Conservation (phyloP, 495 filamentous ascomycete species). For the Aspergillus ostianus region DNA sequence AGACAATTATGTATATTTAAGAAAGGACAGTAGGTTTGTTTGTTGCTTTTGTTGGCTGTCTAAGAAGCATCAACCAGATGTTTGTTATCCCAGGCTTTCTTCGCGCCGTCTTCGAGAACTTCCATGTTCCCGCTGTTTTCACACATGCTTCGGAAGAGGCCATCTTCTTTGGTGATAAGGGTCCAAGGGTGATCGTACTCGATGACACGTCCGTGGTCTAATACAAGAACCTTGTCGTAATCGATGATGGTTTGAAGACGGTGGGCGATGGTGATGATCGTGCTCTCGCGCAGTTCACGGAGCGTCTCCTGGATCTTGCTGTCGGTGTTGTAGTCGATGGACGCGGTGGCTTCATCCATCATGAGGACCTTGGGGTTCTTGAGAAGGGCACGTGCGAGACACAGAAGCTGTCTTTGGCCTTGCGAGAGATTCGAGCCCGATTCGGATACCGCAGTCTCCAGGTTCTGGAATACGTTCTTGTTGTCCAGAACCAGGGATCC, state of each 20-base stretch:
- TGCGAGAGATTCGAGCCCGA: conserved; percentile 96
- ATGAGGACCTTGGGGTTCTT: conserved; percentile 89
- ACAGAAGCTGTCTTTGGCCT: conserved; percentile 93
- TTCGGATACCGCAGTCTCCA: conserved; percentile 81
- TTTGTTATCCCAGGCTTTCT: conserved; percentile 62
- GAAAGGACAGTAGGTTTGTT: neutral
- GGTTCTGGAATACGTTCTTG: conserved; percentile 91
- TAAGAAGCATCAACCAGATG: conserved; percentile 53
- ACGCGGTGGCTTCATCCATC: conserved; percentile 99
- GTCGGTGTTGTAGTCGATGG: conserved; percentile 96
- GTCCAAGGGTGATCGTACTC: conserved; percentile 89
- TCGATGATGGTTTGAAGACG: conserved; percentile 94
- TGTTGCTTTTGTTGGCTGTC: neutral
- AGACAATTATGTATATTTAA: conserved; percentile 13
- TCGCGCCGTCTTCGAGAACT: conserved; percentile 66
- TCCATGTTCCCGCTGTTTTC: conserved; percentile 91
- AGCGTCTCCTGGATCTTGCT: conserved; percentile 95
- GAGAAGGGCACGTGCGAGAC: conserved; percentile 89
- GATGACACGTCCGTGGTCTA: conserved; percentile 84
- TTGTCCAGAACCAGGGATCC: conserved; percentile 58
- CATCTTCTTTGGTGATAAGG: conserved; percentile 63
- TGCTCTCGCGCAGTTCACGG: conserved; percentile 78
- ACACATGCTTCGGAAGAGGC: conserved; percentile 87
- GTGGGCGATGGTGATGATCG: conserved; percentile 98
- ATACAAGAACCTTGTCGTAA: conserved; percentile 96